Evolutionary conservation across 2,329 filamentous ascomycete species (phyloP), one percentile per base, ranked within the genome.

Genomic region (Diaporthe humulicola): DNA sequence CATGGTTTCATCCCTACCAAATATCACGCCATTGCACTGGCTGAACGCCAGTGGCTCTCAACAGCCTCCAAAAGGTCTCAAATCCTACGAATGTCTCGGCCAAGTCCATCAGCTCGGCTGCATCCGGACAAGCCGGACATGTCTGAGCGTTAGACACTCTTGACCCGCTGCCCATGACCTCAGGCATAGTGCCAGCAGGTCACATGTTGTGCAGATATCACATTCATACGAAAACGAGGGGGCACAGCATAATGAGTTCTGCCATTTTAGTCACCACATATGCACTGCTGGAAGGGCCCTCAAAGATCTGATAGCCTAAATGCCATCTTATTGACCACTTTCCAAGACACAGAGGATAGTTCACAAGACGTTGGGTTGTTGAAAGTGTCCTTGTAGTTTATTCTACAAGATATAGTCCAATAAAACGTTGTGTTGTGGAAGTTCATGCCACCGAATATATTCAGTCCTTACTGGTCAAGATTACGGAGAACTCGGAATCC

Each of bases 11-110:
- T 69, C 22, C n/a, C 25, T 69, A 33, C 64, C 40, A 28, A 40
- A 2, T 54, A 54, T 69, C 64, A 38, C 64, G 64, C 30, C 64
- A 69, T 69, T 69, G 64, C 48, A 69, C 48, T 38, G 64, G 33
- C 64, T 8, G 45, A 52, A 4, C 30, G 22, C 33, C 42, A 15
- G 30, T 19, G 61, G 30, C 28, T 50, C 61, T 28, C 28, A 7
- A 8, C 30, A 17, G 40, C 60, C 42, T 67, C 42, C 36, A 22
- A 50, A 50, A 52, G 61, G 19, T 25, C 45, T 12, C 42, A 25
- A 25, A 36, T 12, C n/a, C 64, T 17, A 54, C 7, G 33, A 1
- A 54, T 69, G 64, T 69, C 64, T 69, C n/a, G 40, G 12, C 17
- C 33, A 54, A n/a, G 6, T 25, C 33, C 7, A 67, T 25, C 64